Evolutionary conservation across 2,329 filamentous ascomycete genomes (phyloP), one percentile per base, ranked within the genome.

Genomic region (Xylaria sp.): DNA sequence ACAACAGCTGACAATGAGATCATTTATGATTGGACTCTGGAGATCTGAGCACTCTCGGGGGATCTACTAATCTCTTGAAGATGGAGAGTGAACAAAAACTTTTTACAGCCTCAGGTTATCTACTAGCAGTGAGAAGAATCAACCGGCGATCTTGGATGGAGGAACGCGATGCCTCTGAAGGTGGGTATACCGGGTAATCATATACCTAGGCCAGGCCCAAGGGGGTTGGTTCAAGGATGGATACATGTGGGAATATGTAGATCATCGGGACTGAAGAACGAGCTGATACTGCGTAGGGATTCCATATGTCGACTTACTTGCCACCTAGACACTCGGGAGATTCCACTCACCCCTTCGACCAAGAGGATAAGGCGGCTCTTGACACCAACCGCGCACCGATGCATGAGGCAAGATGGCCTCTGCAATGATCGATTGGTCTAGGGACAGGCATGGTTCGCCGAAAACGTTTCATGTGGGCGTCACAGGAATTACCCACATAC

Each of bases 381-480:
- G 58, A 54, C 54, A 58, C 60, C 58, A 63, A 42, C 58, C 52
- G 54, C 52, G 44, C 52, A 7, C 13, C 18, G 9, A 23, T 49
- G 53, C 35, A 23, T 47, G 48, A 49, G 34, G 11, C 16, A 46
- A 54, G 39, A 59, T 39, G 58, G n/a, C 46, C 58, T n/a, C 57
- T 61, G 48, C 52, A 55, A 59, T 30, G 55, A 39, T 35, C 60
- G 60, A 64, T 64, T 64, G 60, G 59, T 19, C 18, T 19, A 52
- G 47, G 50, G 50, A 35, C 13, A 44, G 19, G 16, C 50, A 30
- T 48, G 34, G 52, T 52, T 51, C 48, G 19, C 52, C 23, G 48
- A 52, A 51, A 52, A 49, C 52, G 49, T 47, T 55, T 52, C 52
- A 34, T 42, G 59, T 57, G 47, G 10, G 42, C 42, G 13, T 46